Conservation (phyloP, 176 grass and related monocot species). For the Puya raimondii region DNA sequence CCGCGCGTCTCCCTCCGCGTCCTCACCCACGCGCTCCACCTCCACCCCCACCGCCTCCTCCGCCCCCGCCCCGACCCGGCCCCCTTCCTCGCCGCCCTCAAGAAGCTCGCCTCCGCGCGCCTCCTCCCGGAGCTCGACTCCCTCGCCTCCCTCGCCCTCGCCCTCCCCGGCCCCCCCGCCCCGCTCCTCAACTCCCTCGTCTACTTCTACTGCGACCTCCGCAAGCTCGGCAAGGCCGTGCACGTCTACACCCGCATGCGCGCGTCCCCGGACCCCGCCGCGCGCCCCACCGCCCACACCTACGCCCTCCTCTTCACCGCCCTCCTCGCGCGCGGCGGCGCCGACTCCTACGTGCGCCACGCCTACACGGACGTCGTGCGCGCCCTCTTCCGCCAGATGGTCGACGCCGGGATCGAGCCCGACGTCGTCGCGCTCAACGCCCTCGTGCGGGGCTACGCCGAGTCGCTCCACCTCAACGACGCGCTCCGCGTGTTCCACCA, state of each 20-base stretch:
- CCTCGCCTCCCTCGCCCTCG: conserved; percentile 45
- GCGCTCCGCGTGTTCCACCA: conserved; percentile 72
- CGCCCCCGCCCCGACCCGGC: conserved; percentile 29
- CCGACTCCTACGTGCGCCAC: conserved; percentile 59
- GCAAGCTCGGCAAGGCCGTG: conserved; percentile 62
- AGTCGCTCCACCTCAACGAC: conserved; percentile 77
- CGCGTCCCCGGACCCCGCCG: conserved; percentile 36
- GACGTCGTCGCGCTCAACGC: conserved; percentile 63
- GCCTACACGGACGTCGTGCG: conserved; percentile 73
- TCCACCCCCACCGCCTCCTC: conserved; percentile 1
- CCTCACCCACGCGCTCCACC: conserved; percentile 47
- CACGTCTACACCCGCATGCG: conserved; percentile 88
- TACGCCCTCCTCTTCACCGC: conserved; percentile 78
- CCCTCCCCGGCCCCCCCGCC: conserved; percentile 46
- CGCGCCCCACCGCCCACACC: conserved; percentile 45
- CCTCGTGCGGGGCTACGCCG: conserved; percentile 58
- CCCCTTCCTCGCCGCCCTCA: conserved; percentile 56
- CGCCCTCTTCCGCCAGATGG: conserved; percentile 77
- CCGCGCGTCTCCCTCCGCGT: conserved; percentile 48
- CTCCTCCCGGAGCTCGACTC: conserved; percentile 66
- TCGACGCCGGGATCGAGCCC: conserved; percentile 52
- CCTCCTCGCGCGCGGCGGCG: conserved; percentile 43
- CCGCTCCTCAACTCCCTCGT: conserved; percentile 44
- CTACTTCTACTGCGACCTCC: conserved; percentile 74
- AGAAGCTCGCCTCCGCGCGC: conserved; percentile 42